Base-by-base conservation (phyloP, 2,329 filamentous ascomycete genomes). In the Pochonia chlamydosporia region DNA sequence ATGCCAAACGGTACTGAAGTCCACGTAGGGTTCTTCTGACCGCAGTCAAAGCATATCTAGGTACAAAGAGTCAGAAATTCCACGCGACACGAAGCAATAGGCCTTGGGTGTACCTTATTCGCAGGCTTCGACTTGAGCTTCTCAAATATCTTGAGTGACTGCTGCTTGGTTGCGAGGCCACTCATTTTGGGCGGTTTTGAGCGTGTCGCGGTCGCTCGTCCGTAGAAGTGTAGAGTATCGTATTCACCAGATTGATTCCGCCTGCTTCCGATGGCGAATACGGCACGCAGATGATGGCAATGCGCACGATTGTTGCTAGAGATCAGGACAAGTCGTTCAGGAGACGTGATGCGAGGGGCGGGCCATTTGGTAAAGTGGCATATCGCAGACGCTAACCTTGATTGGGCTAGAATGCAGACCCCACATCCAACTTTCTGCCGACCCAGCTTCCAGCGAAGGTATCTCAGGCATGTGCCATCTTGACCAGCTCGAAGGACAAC, bases 1-100 rank as follows among this genome's bases (percentile, higher is more conserved):
- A 99, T 97, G 63, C 89, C 93, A 55, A 99, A 90, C 10, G 92
- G 91, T 26, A 96, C 91, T 6, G 92, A 97, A 7, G 91, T 95
- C 93, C 93, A 99, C 49, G 93, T 97, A 52, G 93, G 93, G 65
- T 96, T 96, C 73, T 97, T 97, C 62, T 90, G 87, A 65, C 88
- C 85, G 71, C 93, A 99, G 73, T 99, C 93, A 72, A 99, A 99
- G 79, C 93, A 99, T 74, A 95, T 82, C 91, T 95, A 55, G 39
- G 52, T 24, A 5, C 6, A 44, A 7, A 8, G 4, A n/a, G 46
- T 48, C 42, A 48, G 42, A 16, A 23, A 28, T 10, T 13, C 16
- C 26, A 18, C 42, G 35, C 26, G 13, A 10, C n/a, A 26, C 7
- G 13, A 23, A 16, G 3, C 7, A 11, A 20, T n/a, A 8, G 20